phyloP scores from a whole-genome alignment of 192 early-diverging fungal species.

The Entomortierella lignicola region DNA sequence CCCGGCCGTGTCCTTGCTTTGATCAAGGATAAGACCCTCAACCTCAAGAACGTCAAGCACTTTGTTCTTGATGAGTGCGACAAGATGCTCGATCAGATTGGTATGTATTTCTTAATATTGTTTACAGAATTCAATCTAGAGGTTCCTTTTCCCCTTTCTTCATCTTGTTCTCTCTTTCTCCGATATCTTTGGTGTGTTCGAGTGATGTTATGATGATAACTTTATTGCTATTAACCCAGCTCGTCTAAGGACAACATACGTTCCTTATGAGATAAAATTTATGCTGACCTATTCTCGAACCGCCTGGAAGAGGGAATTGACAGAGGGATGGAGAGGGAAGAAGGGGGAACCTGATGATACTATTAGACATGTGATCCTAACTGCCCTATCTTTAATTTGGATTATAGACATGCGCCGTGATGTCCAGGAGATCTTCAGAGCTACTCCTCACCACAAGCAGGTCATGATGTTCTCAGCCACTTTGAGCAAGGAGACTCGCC shows the following conservation, averaged over 20 bases:
- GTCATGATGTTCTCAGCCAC: conserved; percentile 99
- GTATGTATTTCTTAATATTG: conserved; percentile 66
- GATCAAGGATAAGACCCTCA: conserved; percentile 86
- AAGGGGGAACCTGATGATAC: not conserved
- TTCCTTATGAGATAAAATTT: conserved; percentile 55
- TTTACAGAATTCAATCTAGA: not conserved
- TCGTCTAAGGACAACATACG: conserved; percentile 69
- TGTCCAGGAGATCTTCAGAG: conserved; percentile 95
- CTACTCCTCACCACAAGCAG: conserved; percentile 96
- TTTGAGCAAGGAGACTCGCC: conserved; percentile 90
- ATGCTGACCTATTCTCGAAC: conserved; percentile 27
- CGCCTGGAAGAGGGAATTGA: no score
- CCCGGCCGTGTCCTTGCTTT: conserved; percentile 93
- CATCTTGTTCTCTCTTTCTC: not conserved
- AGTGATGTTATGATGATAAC: conserved; percentile 61
- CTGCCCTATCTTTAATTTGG: not conserved
- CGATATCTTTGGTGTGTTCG: no score
- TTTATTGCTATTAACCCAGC: conserved; percentile 80
- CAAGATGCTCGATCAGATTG: conserved; percentile 93
- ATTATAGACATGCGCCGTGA: conserved; percentile 94
- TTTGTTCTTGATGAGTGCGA: conserved; percentile 99
- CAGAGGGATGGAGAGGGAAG: not conserved
- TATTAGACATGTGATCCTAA: no score
- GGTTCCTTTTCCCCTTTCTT: not conserved
- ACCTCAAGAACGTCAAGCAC: conserved; percentile 88